These are phyloP conservation scores for Plectranthus barbatus DNA, from an alignment of 257 asterid genomes.

Conservation along the genomic window DNA sequence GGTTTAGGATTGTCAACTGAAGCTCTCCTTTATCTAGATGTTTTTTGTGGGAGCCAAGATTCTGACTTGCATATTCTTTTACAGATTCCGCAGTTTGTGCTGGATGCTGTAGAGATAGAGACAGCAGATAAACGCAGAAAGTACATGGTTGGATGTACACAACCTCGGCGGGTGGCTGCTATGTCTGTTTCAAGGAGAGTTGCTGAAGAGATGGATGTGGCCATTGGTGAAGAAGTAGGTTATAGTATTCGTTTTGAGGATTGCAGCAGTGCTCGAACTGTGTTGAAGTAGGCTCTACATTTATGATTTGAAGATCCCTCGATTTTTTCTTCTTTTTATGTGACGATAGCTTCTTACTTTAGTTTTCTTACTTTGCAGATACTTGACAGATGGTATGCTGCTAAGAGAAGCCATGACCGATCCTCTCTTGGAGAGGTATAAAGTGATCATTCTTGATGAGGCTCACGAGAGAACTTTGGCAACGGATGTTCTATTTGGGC, in stretches of 20 bases:
- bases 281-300: slow-evolving; percentile 43
- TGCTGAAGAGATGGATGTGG: slow-evolving; percentile 98
- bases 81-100: slow-evolving; percentile 95
- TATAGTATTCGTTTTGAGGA: slow-evolving; percentile 95
- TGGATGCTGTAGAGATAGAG: slow-evolving; percentile 70
- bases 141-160: slow-evolving; percentile 94
- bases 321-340: neutral
- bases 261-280: slow-evolving; percentile 82
- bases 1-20: no score
- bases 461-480: slow-evolving; percentile 98
- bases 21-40: neutral
- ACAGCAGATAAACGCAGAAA: slow-evolving; percentile 62
- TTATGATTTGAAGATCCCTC: neutral
- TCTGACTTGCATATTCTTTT: neutral
- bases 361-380: slow-evolving; percentile 31
- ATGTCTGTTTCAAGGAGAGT: slow-evolving; percentile 98
- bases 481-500: slow-evolving; percentile 93
- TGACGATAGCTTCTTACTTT: neutral
- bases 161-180: slow-evolving; percentile 97
- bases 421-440: slow-evolving; percentile 86
- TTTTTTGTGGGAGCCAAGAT: neutral
- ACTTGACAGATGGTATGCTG: slow-evolving; percentile 98
- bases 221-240: slow-evolving; percentile 97
- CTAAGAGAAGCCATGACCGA: slow-evolving; percentile 98
- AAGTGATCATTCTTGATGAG: slow-evolving; percentile 94